phyloP scores from a whole-genome alignment of 225 moss, liverwort and hornwort species.

The Polytrichum formosum region DNA sequence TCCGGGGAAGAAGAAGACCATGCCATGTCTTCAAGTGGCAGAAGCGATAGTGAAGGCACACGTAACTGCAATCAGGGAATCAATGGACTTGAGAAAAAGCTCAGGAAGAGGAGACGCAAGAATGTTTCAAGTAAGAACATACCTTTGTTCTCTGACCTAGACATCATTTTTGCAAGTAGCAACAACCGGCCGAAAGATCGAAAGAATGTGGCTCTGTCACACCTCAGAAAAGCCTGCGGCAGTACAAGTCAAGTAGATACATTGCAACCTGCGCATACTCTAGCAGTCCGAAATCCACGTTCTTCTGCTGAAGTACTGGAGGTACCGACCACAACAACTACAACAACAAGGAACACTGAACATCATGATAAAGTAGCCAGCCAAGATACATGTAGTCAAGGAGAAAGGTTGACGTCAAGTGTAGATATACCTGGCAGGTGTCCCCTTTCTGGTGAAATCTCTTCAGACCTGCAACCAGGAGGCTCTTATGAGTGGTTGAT shows the following conservation, averaged over 20 bases:
- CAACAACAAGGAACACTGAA: neutral
- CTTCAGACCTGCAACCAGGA: neutral
- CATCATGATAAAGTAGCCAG: neutral
- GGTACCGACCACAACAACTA: conserved; percentile 2
- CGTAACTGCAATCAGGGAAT: neutral
- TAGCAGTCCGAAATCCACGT: neutral
- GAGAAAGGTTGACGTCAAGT: neutral
- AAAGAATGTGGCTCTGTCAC: conserved; percentile 20
- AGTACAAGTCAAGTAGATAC: neutral
- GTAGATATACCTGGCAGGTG: neutral
- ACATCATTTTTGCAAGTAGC: conserved; percentile 10
- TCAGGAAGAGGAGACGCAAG: conserved; percentile 10
- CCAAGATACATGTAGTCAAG: neutral
- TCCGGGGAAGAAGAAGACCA: too few species aligned
- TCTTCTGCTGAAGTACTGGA: neutral
- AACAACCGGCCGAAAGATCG: conserved; percentile 4
- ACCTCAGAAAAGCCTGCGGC: conserved; percentile 7
- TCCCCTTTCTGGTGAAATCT: neutral
- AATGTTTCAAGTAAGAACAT: neutral
- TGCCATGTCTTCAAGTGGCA: too few species aligned
- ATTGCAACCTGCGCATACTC: neutral
- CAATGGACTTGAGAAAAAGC: neutral
- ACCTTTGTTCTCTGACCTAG: conserved; percentile 16
- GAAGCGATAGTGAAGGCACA: neutral
- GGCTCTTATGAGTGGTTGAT: conserved; percentile 30